Base-by-base conservation (phyloP, 2,329 filamentous ascomycete genomes). In the Aspergillus nomiae region DNA sequence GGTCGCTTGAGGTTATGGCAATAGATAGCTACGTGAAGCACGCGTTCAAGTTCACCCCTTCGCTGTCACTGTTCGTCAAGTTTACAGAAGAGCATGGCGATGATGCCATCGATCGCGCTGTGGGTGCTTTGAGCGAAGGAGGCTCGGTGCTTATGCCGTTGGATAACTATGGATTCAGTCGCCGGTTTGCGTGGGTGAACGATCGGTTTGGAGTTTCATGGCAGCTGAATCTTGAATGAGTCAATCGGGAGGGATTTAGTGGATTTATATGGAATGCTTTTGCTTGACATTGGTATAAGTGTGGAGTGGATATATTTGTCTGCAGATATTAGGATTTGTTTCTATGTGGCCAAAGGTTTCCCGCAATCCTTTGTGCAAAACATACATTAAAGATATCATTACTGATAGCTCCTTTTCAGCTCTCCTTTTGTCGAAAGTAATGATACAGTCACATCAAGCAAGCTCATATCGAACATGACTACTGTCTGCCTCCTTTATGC, bases 281-380 rank as follows among this genome's bases (percentile, higher is more conserved):
- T 8, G 1, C n/a, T 9, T 0, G 7, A n/a, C 8, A 6, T n/a
- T n/a, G 16, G 38, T 41, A 16, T 2, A n/a, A 2, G 0, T 3
- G 38, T n/a, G 8, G 16, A 0, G n/a, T 38, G 34, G 34, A 38
- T 38, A 16, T 34, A 12, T 12, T 34, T 12, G 32, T 34, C 10
- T 34, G 14, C 16, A 14, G 5, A 12, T 14, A 38, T 38, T 2
- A 16, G 32, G 32, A 9, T 9, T 34, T 11, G 32, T 34, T 11
- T 34, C 2, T 11, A 34, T 9, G 10, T 2, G 10, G 32, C 32
- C 32, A 10, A 11, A 4, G 7, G 10, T 28, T 34, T 34, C 32
- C 10, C 32, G 10, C 32, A 34, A 9, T 7, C 2, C 9, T 2
- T 34, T 11, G 5, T 38, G 14, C 34, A 19, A 16, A 38, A 16